A percentile compares a stretch with the other conserved stretches of the same genome.
These are phyloP conservation scores for Paramecium caudatum DNA, from an alignment of 73 alveolate genomes.

Conservation along the genomic window DNA sequence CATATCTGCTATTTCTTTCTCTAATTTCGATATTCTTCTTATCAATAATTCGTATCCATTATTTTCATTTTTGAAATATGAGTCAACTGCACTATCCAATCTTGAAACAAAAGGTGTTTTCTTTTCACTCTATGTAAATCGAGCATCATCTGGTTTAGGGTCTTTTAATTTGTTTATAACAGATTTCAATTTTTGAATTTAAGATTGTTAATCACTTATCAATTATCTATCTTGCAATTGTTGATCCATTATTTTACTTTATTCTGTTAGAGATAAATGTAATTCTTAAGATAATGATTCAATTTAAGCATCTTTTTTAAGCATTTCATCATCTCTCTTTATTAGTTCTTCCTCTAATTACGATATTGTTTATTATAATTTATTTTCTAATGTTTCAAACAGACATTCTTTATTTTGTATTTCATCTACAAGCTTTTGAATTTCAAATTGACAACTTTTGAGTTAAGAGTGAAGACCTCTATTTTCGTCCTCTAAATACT, in stretches of 20 bases:
- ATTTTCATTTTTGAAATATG: not conserved
- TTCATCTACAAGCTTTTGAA: conserved; percentile 24
- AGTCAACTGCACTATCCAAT: conserved; percentile 9
- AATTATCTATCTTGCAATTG: conserved; percentile 17
- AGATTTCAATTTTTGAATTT: conserved; percentile 47
- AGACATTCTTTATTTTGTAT: not conserved
- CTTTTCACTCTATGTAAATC: conserved; percentile 38
- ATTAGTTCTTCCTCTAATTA: conserved; percentile 34
- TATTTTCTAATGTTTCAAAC: conserved; percentile 29
- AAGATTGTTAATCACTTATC: conserved; percentile 5
- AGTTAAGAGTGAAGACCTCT: not conserved
- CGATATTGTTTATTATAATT: not conserved
- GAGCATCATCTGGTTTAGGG: conserved; percentile 10
- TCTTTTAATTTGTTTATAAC: conserved; percentile 26
- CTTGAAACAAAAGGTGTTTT: conserved; percentile 27
- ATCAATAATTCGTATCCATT: not conserved
- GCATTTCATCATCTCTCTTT: conserved; percentile 4
- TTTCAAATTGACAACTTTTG: conserved; percentile 33
- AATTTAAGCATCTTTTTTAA: not conserved
- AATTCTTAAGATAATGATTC: conserved; percentile 14
- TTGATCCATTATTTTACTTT: conserved; percentile 51
- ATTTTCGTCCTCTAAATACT: not conserved
- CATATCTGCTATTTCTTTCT: conserved; percentile 3
- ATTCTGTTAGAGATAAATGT: conserved; percentile 39
- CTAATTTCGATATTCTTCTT: not conserved